A percentile compares a stretch with the other conserved stretches of the same genome.
These are phyloP conservation scores for Nitzschia inconspicua DNA, from an alignment of 108 stramenopile species.

Conservation along the genomic window DNA sequence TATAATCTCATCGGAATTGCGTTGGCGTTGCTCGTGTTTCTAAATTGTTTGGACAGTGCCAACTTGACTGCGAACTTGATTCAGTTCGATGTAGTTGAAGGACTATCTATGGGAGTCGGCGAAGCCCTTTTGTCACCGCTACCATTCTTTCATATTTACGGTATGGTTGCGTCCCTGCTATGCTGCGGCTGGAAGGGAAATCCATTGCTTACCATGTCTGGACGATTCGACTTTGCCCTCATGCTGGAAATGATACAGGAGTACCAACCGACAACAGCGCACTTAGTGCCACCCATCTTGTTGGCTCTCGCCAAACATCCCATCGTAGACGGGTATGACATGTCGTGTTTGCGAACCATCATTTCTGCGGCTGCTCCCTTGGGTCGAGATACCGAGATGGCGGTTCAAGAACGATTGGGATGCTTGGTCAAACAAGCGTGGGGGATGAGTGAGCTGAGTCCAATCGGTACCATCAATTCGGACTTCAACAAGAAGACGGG, in stretches of 20 bases:
- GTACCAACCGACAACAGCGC: slow-evolving; percentile 66
- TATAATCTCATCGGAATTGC: too few relatives aligned
- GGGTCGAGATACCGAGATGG: slow-evolving; percentile 61
- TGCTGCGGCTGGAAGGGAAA: slow-evolving; percentile 68
- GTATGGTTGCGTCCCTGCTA: slow-evolving; percentile 56
- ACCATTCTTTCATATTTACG: slow-evolving; percentile 95
- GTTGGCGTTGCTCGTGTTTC: not conserved
- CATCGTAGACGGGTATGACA: slow-evolving; percentile 73
- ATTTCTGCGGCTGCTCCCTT: slow-evolving; percentile 88
- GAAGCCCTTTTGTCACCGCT: slow-evolving; percentile 77
- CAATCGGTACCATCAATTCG: slow-evolving; percentile 69
- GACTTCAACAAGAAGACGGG: slow-evolving; percentile 41
- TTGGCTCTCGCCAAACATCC: slow-evolving; percentile 77
- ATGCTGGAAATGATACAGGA: slow-evolving; percentile 75
- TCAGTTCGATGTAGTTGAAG: slow-evolving; percentile 62
- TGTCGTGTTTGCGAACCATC: slow-evolving; percentile 49
- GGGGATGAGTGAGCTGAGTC: slow-evolving; percentile 88
- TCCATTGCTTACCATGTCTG: slow-evolving; percentile 69
- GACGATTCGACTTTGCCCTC: slow-evolving; percentile 72
- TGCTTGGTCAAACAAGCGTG: slow-evolving; percentile 81
- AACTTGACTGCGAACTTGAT: slow-evolving; percentile 81
- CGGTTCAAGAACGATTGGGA: slow-evolving; percentile 56
- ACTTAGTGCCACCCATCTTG: slow-evolving; percentile 91
- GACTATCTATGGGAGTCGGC: slow-evolving; percentile 33
- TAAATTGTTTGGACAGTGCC: slow-evolving; percentile 53